A percentile compares a stretch with the other conserved stretches of the same genome.
These are phyloP conservation scores for Pythium aquatile DNA, from an alignment of 352 stramenopile genomes.

Conservation along the genomic window DNA sequence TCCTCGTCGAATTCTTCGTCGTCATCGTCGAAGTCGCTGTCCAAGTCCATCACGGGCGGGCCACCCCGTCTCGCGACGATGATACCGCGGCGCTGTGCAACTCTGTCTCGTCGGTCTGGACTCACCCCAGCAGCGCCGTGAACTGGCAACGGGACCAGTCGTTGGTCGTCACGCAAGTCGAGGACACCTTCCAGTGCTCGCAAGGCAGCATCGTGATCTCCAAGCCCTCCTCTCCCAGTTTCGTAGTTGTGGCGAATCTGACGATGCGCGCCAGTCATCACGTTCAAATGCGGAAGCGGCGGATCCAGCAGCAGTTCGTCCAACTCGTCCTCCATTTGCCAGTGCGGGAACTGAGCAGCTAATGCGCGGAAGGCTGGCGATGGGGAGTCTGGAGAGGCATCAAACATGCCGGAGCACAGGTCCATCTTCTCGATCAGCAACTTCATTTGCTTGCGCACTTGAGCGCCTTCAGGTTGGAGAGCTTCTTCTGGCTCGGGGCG, in stretches of 20 bases:
- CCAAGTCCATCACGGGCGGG: not conserved
- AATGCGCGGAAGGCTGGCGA: conserved; percentile 65
- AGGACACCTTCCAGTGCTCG: conserved; percentile 68
- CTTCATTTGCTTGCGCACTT: conserved; percentile 60
- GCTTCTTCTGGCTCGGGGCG: conserved; percentile 69
- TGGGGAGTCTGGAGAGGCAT: conserved; percentile 35
- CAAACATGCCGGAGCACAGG: conserved; percentile 62
- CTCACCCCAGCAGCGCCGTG: conserved; percentile 9
- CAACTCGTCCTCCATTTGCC: conserved; percentile 55
- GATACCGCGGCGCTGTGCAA: conserved; percentile 14
- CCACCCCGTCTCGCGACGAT: conserved; percentile 15
- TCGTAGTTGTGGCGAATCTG: conserved; percentile 40
- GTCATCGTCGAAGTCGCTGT: conserved; percentile 23
- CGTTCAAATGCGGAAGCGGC: conserved; percentile 30
- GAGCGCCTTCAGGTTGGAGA: conserved; percentile 45
- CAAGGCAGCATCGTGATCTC: conserved; percentile 65
- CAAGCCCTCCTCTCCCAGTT: conserved; percentile 44
- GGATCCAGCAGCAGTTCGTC: conserved; percentile 51
- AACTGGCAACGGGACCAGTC: conserved; percentile 22
- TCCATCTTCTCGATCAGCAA: conserved; percentile 86
- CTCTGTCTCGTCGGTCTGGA: conserved; percentile 15
- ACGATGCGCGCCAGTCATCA: conserved; percentile 28
- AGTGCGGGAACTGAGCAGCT: conserved; percentile 61
- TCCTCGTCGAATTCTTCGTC: conserved; percentile 29
- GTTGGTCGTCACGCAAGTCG: conserved; percentile 50